These are phyloP conservation scores for Colletotrichum musicola DNA, from an alignment of 2,329 filamentous ascomycete genomes.

Conservation along the genomic window DNA sequence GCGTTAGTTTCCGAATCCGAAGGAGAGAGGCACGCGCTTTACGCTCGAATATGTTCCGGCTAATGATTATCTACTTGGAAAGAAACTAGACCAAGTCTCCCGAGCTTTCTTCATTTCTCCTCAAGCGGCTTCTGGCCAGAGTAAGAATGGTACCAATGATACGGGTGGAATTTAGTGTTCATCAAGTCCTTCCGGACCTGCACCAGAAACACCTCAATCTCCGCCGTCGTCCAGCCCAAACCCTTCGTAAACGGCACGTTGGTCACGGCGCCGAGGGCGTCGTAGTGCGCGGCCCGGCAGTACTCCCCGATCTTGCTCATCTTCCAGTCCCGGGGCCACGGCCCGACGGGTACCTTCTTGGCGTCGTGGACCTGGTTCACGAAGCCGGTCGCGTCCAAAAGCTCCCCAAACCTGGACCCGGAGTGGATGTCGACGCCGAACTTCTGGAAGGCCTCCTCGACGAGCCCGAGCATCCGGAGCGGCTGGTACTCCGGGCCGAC, in stretches of 20 bases:
- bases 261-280: background rate
- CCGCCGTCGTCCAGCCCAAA: constrained; percentile 8
- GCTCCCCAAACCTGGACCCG: constrained; percentile 33
- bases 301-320: constrained; percentile 54
- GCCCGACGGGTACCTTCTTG: constrained; percentile 53
- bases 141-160: constrained; percentile 2
- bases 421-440: constrained; percentile 43
- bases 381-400: constrained; percentile 44
- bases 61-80: background rate
- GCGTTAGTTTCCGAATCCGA: too few relatives aligned
- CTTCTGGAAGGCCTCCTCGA: constrained; percentile 39
- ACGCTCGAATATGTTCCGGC: too few relatives aligned
- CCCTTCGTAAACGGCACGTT: constrained; percentile 15
- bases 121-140: background rate
- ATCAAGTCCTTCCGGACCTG: constrained; percentile 8
- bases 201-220: constrained; percentile 12
- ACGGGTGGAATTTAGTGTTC: background rate
- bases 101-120: background rate
- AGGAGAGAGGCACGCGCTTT: too few relatives aligned
- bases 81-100: background rate
- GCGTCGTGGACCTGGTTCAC: constrained; percentile 43
- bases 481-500: constrained; percentile 29
- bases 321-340: constrained; percentile 55
- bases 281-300: constrained; percentile 28
- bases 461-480: constrained; percentile 3